Conservation (phyloP, 2,329 filamentous ascomycete species). For the Mariannaea elegans region DNA sequence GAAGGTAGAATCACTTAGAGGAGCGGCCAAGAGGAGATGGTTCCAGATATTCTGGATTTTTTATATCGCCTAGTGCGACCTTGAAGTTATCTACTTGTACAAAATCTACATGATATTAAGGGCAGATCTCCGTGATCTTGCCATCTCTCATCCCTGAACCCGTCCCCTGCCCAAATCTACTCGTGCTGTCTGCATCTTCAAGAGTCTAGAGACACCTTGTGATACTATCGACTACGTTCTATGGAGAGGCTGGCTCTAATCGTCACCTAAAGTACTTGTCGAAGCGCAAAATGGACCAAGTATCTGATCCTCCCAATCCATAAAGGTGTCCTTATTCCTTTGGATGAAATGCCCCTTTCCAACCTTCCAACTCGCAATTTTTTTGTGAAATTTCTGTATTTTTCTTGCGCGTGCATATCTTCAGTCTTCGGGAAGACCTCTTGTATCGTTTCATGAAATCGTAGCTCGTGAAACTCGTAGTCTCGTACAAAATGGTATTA, state of each 20-base stretch:
- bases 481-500: neutral
- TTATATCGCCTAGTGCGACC: no score
- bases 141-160: neutral
- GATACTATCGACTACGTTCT: neutral
- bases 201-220: neutral
- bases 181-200: neutral
- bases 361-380: neutral
- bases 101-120: no score
- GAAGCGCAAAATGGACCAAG: no score
- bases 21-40: neutral
- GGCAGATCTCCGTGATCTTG: no score
- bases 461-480: neutral
- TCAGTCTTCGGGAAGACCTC: neutral
- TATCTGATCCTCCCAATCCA: no score
- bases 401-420: no score
- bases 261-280: no score
- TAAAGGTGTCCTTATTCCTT: no score
- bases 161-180: neutral
- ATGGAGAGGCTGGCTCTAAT: neutral
- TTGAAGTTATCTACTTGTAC: no score
- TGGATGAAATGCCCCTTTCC: neutral
- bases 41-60: no score
- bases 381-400: neutral
- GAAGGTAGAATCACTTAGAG: neutral
- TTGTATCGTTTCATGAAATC: neutral